These are phyloP conservation scores for Drechslera avenae DNA, from an alignment of 2,329 filamentous ascomycete genomes.

Conservation along the genomic window DNA sequence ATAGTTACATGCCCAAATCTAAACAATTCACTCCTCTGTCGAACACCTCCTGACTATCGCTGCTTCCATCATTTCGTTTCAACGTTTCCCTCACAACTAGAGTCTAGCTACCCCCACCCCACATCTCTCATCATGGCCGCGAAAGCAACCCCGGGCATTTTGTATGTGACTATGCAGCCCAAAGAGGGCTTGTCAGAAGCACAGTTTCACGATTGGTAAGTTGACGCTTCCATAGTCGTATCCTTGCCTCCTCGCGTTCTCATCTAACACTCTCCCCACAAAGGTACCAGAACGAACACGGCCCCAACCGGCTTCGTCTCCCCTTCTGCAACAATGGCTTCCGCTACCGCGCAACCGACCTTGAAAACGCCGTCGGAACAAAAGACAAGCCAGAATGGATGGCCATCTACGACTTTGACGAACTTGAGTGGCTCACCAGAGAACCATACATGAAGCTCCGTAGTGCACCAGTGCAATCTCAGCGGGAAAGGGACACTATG, in stretches of 20 bases:
- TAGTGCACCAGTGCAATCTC: conserved; percentile 61
- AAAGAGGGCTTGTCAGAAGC: conserved; percentile 65
- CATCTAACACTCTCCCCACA: conserved; percentile 41
- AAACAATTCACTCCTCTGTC: not conserved
- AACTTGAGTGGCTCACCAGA: conserved; percentile 72
- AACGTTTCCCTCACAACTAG: not conserved
- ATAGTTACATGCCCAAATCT: conserved; percentile 5
- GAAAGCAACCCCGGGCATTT: conserved; percentile 64
- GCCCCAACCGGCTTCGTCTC: conserved; percentile 76
- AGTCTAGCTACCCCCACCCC: conserved; percentile 6
- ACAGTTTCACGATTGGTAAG: conserved; percentile 73
- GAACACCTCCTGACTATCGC: not conserved
- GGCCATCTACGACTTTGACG: conserved; percentile 80
- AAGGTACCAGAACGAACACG: conserved; percentile 87
- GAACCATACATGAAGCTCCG: conserved; percentile 72
- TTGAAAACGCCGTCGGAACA: conserved; percentile 36
- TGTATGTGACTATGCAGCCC: conserved; percentile 88
- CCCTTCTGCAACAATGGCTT: conserved; percentile 78
- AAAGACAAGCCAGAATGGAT: conserved; percentile 69
- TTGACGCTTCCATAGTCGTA: conserved; percentile 30
- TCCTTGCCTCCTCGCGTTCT: conserved; percentile 21
- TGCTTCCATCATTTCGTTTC: not conserved
- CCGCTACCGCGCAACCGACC: conserved; percentile 73
- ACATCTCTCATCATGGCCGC: conserved; percentile 46
- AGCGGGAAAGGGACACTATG: conserved; percentile 66